Evolutionary conservation across 2,329 filamentous ascomycete genomes (phyloP), one percentile per base, ranked within the genome.

Genomic region (Aureobasidium melanogenum): DNA sequence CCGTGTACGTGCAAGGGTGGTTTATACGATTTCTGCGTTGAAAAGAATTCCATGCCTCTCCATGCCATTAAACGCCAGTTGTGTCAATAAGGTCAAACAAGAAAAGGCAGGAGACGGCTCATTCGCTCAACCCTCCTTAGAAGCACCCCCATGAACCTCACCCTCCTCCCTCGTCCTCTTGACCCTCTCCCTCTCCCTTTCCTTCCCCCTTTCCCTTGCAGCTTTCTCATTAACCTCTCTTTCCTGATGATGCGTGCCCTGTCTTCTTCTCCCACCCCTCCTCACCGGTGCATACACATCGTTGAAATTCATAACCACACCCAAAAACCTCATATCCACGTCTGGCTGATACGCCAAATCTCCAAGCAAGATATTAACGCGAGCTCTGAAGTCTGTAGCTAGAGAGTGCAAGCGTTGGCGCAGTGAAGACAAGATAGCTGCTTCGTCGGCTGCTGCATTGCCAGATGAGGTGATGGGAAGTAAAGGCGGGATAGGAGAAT

Each of bases 251-350:
- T 44, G 36, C n/a, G 24, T 8, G 17, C 5, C 44, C 26, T 46
- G 34, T 15, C 39, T 52, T 8, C 58, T 50, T 19, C 47, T 64
- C 69, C 41, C 54, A 38, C 62, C 81, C 72, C 86, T 83, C 68
- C 86, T 81, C 47, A 86, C 83, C 15, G 90, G 89, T 74, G 89
- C 84, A 74, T 97, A 97, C 28, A 96, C 89, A 72, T 97, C 93
- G 75, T 99, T 99, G 75, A 97, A 99, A 76, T 97, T 99, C 91
- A 99, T 97, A 43, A 94, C 89, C 50, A 97, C 91, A 41, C 91
- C 94, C 66, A 99, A 77, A 79, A 97, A 97, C 60, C 93, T 83
- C 86, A 99, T 90, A 73, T 99, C 94, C 56, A 92, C 87, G 72
- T 99, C 94, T 0, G 91, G 88, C 75, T 97, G 93, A 75, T 95